Evolutionary conservation across 192 early-diverging fungal species (phyloP), one percentile per base, ranked within the genome.

Genomic region (Rhizophagus clarus): DNA sequence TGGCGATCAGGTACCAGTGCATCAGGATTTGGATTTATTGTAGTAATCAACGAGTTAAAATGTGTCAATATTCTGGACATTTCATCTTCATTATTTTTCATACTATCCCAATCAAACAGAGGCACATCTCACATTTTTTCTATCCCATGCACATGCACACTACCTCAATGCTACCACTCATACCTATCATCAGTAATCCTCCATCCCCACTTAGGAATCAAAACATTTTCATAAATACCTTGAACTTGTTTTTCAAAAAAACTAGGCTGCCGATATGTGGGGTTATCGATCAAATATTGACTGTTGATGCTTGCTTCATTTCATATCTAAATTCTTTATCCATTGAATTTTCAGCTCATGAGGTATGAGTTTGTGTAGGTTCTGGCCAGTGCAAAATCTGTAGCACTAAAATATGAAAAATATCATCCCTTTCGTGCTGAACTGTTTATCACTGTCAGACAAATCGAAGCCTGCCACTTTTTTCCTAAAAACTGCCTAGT

Each of bases 221-320:
- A 51, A 4, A 72, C 71, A 2, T 49, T n/a, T 49, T 72, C 24
- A 72, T 1, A 4, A 72, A 72, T 1, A 4, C 4, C 24, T 72
- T 51, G n/a, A 72, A 72, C 8, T n/a, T 22, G 2, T 11, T 72
- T 51, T 10, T 72, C 47, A n/a, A 45, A 72, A 72, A 26, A 72
- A 72, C 42, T 22, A 72, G 1, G 22, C 22, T 2, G 1, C n/a
- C 40, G 49, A 72, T 29, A 47, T 72, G 14, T 14, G n/a, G 22
- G 40, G 49, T 49, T 72, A 72, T 72, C 40, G 1, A 72, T 51
- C 28, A 72, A 29, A 20, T 72, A n/a, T 72, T 42, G 9, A 11
- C n/a, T 14, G 15, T 7, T 26, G 26, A 72, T 28, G 3, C 26
- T 47, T 72, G n/a, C 12, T 31, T 8, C n/a, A 12, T 10, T 10